phyloP scores from a whole-genome alignment of 2,329 filamentous ascomycete genomes.

The Paramyrothecium roridum region DNA sequence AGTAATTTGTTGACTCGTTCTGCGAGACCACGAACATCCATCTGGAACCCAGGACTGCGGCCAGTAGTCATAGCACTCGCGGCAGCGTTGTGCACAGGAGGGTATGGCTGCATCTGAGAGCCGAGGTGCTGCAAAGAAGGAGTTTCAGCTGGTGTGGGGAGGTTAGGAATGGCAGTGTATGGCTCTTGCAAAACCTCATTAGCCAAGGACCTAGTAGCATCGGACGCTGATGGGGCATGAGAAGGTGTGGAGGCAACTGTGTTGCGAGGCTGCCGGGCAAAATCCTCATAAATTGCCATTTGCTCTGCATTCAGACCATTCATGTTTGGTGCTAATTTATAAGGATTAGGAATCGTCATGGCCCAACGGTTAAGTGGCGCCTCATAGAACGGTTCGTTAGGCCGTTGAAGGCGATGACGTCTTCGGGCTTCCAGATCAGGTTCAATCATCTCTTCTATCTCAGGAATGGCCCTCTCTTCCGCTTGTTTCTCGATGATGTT shows the following conservation, averaged over 20 bases:
- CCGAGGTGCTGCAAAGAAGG: slow-evolving; percentile 51
- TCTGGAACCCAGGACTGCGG: slow-evolving; percentile 41
- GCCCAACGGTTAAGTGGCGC: slow-evolving; percentile 84
- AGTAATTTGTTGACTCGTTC: slow-evolving; percentile 58
- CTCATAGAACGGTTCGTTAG: slow-evolving; percentile 83
- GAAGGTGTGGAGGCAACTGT: slow-evolving; percentile 49
- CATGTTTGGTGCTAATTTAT: slow-evolving; percentile 70
- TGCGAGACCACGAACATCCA: slow-evolving; percentile 50
- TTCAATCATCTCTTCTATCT: slow-evolving; percentile 93
- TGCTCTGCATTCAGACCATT: slow-evolving; percentile 84
- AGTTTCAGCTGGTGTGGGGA: slow-evolving; percentile 59
- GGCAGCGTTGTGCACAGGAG: slow-evolving; percentile 44
- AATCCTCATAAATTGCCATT: slow-evolving; percentile 94
- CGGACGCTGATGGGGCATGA: slow-evolving; percentile 56
- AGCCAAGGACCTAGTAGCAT: slow-evolving; percentile 58
- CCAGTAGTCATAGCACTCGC: slow-evolving; percentile 42
- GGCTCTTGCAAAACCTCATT: slow-evolving; percentile 64
- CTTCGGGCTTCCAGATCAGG: slow-evolving; percentile 74
- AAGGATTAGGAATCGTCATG: slow-evolving; percentile 89
- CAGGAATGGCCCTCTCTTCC: slow-evolving; percentile 85
- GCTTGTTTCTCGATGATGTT: slow-evolving; percentile 93
- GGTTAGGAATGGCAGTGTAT: slow-evolving; percentile 52
- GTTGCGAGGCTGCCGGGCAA: slow-evolving; percentile 78
- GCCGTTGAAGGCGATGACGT: slow-evolving; percentile 69
- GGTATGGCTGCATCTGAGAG: slow-evolving; percentile 53